These are phyloP conservation scores for Lichtheimia corymbifera DNA, from an alignment of 371 early-diverging fungal species.

Conservation along the genomic window DNA sequence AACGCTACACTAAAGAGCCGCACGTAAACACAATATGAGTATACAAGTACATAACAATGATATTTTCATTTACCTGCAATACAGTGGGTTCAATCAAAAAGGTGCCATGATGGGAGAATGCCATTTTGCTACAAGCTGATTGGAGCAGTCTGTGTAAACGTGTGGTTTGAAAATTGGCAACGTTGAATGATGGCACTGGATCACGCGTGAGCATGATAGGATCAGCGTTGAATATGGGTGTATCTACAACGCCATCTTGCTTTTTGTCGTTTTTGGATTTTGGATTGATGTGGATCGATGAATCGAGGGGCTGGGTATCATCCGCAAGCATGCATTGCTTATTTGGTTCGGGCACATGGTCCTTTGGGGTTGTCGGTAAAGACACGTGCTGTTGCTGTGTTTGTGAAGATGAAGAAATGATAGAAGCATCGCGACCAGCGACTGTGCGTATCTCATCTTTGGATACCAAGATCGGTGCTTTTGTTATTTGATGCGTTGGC, in stretches of 20 bases:
- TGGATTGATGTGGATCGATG: no score
- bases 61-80: constrained; percentile 32
- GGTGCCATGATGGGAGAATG: constrained; percentile 6
- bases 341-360: no score
- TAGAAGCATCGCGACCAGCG: no score
- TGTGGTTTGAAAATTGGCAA: constrained; percentile 42
- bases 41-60: no score
- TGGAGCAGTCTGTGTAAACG: constrained; percentile 39
- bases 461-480: no score
- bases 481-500: no score
- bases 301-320: no score
- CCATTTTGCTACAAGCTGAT: constrained; percentile 25
- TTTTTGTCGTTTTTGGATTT: constrained; percentile 1
- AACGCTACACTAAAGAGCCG: constrained; percentile 35
- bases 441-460: no score
- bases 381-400: no score
- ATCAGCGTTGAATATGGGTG: constrained; percentile 8
- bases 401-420: no score
- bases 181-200: constrained; percentile 24
- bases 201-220: constrained; percentile 24
- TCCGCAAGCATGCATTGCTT: no score
- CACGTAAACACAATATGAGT: background rate
- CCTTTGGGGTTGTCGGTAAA: no score
- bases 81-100: constrained; percentile 40
- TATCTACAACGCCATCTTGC: background rate